Evolutionary conservation across 495 filamentous ascomycete genomes (phyloP), one percentile per base, ranked within the genome.

Genomic region (Monascus purpureus): DNA sequence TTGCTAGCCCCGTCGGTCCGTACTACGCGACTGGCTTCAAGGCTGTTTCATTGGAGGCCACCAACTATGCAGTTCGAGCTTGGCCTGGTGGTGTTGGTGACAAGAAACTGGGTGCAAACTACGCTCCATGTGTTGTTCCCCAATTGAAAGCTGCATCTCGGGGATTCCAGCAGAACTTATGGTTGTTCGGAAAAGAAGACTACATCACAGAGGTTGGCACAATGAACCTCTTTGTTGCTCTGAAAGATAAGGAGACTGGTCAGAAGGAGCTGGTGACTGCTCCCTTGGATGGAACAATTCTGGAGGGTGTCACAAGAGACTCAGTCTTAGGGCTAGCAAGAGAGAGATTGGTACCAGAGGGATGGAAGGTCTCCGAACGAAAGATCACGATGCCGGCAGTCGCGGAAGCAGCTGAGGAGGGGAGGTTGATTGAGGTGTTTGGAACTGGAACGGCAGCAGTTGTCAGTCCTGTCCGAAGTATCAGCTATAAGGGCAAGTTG

Each of bases 1-100:
- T 97, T 56, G 90, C 92, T 32, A 92, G 82, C 4, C 92, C 92
- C 35, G 90, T 97, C 7, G 92, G 92, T 1, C 92, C 92, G 4
- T 95, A 96, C 68, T 96, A 94, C 59, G 90, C 87, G 3, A 90
- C 85, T 6, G 92, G 90, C 25, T 96, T 96, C 75, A 93, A 93
- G 61, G 90, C 92, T 29, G 72, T 95, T 20, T 86, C 81, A 1
- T 65, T 97, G 24, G 87, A 94, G 60, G 88, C 90, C 6, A 92
- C 88, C 12, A 74, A 86, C 56, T 87, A 92, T 58, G 86, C 86
- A 32, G 84, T 96, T 33, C 87, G 90, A 33, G 90, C 90, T 31
- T 97, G 90, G 90, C 90, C 90, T 19, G 88, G 88, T 33, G 90
- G 90, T 45, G 85, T 93, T 6, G 90, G 90, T 44, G 82, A 93